Evolutionary conservation across 192 early-diverging fungal genomes (phyloP), one percentile per base, ranked within the genome.

Genomic region (Dissophora ornata): DNA sequence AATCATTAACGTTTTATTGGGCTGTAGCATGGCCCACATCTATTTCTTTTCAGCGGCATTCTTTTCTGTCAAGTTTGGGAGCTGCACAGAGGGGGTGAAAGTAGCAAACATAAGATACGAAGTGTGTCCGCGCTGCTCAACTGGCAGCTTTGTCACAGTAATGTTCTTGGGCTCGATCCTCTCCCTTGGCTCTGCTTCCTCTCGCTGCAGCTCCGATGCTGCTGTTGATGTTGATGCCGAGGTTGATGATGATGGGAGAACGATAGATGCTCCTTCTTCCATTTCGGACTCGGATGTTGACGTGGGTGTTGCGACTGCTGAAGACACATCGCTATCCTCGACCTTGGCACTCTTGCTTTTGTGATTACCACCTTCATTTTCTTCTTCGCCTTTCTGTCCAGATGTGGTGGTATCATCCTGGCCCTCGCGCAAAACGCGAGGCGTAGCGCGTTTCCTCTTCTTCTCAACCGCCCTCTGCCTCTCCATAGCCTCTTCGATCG

Each of bases 51-150:
- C 36, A 9, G 49, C 44, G 6, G 69, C 61, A 7, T 64, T 64
- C 11, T 50, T 25, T 29, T 73, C 45, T 0, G 61, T 51, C 45
- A 73, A 19, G 36, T 41, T 73, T 1, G 62, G 61, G 4, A 25
- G 55, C 54, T 73, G 63, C 11, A 59, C 34, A 15, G 57, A 48
- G 21, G 91, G 91, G 29, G 93, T 80, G 62, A 93, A 84, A 0
- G 90, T 92, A 4, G 95, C 96, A 91, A 98, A 98, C 16, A 95
- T 93, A 67, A 98, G 82, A 67, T 94, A 98, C 34, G 95, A 97
- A 1, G 97, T 98, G 77, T 98, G 97, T 5, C 97, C 97, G 30
- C 90, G 87, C 58, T 84, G 80, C 48, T 84, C 89, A 1, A 49
- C 60, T 3, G 83, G 67, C 8, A 88, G 85, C 53, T 89, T 93